These are phyloP conservation scores for Cryphonectria naterciae DNA, from an alignment of 2,329 filamentous ascomycete genomes.

Conservation along the genomic window DNA sequence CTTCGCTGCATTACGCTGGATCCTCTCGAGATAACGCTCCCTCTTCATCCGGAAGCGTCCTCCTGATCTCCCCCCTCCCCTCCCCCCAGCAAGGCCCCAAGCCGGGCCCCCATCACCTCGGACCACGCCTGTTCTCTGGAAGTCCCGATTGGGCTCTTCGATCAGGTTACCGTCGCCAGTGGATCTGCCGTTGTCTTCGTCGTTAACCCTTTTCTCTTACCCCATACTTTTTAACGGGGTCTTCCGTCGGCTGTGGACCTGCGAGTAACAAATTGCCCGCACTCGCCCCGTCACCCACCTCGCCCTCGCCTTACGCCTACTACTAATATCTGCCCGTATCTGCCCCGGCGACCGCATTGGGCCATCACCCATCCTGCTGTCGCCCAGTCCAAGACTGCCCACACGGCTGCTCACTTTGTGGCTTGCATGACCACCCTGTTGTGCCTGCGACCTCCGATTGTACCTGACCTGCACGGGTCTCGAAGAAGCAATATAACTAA, in stretches of 20 bases:
- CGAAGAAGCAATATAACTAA: neutral
- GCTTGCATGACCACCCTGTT: neutral
- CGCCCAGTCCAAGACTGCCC: neutral
- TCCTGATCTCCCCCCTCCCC: neutral
- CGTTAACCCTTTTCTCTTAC: constrained; percentile 6
- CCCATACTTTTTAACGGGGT: constrained; percentile 16
- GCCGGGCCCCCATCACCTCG: constrained; percentile 9
- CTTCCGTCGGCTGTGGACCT: constrained; percentile 1
- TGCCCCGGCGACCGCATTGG: neutral
- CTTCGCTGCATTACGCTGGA: neutral
- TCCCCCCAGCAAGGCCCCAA: constrained; percentile 1
- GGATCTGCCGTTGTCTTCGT: neutral
- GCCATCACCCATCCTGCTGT: neutral
- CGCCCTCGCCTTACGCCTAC: neutral
- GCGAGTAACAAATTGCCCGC: neutral
- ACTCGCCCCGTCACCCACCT: neutral
- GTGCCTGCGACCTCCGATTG: neutral
- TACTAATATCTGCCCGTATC: constrained; percentile 13
- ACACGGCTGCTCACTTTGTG: neutral
- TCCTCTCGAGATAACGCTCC: constrained; percentile 1
- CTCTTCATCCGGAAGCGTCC: neutral
- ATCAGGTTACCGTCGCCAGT: constrained; percentile 9
- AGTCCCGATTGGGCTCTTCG: constrained; percentile 27
- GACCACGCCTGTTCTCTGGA: constrained; percentile 17
- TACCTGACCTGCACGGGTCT: constrained; percentile 8